Conservation (phyloP, 108 stramenopile species). For the Pseudonitzschia multistriata region DNA sequence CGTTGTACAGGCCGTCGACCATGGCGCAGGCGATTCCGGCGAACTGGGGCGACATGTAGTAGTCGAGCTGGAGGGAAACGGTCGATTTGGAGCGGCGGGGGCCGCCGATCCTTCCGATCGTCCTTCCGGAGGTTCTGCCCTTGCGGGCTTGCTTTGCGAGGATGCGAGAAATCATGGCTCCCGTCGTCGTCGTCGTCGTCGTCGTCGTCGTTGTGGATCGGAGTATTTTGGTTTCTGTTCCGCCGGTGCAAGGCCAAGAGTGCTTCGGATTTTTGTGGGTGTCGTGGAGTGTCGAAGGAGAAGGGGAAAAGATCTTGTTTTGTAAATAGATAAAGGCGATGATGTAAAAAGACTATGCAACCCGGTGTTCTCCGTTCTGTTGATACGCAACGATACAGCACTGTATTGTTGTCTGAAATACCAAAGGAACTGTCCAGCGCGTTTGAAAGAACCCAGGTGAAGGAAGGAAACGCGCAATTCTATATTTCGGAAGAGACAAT, state of each 20-base stretch:
- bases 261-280: background rate
- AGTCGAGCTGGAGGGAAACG: constrained; percentile 41
- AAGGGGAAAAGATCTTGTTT: background rate
- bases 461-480: constrained; percentile 13
- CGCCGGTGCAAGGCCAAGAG: no score
- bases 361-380: constrained; percentile 8
- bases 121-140: background rate
- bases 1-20: constrained; percentile 31
- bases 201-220: no score
- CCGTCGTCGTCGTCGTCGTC: no score
- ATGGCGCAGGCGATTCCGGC: constrained; percentile 40
- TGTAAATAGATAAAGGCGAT: background rate
- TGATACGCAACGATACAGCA: no score
- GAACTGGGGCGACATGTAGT: constrained; percentile 48
- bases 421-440: background rate
- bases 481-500: constrained; percentile 7
- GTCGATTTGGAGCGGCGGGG: constrained; percentile 7
- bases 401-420: background rate
- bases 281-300: no score
- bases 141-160: background rate
- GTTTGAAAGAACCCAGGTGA: constrained; percentile 18
- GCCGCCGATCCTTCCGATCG: background rate
- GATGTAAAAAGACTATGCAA: background rate
- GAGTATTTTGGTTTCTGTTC: constrained; percentile 1
- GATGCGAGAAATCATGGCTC: constrained; percentile 9